Evolutionary conservation across 164 flowering plant genomes (phyloP).

Genomic region (Dillenia turbinata): DNA sequence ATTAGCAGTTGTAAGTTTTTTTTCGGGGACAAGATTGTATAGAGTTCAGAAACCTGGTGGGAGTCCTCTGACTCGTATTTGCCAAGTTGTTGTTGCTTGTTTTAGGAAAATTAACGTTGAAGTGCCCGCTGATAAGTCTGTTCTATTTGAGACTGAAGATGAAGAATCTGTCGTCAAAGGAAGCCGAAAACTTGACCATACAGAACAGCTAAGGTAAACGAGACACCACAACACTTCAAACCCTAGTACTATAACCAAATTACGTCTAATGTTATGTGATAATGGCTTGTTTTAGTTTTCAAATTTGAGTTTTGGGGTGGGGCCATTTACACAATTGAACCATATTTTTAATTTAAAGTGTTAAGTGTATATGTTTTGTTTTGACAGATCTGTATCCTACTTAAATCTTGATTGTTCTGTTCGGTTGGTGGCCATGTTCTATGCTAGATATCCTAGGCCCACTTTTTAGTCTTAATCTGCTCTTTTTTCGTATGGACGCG

Average conservation of each 20-base stretch:
- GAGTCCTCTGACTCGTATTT: constrained; percentile 33
- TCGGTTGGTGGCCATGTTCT: no score
- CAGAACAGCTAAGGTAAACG: constrained; percentile 30
- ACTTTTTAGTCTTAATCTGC: no score
- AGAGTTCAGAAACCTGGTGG: constrained; percentile 41
- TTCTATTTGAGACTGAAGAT: constrained; percentile 31
- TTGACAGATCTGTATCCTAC: no score
- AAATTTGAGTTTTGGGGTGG: background rate
- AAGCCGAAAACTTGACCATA: constrained; percentile 49
- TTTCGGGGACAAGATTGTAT: constrained; percentile 29
- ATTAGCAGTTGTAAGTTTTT: constrained; percentile 31
- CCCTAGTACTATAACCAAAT: background rate
- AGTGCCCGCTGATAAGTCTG: constrained; percentile 27
- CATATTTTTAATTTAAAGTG: no score
- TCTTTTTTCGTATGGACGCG: no score
- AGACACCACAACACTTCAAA: no score
- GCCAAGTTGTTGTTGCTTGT: constrained; percentile 39
- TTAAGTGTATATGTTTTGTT: no score
- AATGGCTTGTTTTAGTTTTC: background rate
- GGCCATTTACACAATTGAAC: no score
- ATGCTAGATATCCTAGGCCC: no score
- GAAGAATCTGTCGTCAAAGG: constrained; percentile 25
- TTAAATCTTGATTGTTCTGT: no score
- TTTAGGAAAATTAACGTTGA: constrained; percentile 22
- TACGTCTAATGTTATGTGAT: background rate